Evolutionary conservation across 306 rosid genomes (phyloP).

Genomic region (Carpinus viminea): DNA sequence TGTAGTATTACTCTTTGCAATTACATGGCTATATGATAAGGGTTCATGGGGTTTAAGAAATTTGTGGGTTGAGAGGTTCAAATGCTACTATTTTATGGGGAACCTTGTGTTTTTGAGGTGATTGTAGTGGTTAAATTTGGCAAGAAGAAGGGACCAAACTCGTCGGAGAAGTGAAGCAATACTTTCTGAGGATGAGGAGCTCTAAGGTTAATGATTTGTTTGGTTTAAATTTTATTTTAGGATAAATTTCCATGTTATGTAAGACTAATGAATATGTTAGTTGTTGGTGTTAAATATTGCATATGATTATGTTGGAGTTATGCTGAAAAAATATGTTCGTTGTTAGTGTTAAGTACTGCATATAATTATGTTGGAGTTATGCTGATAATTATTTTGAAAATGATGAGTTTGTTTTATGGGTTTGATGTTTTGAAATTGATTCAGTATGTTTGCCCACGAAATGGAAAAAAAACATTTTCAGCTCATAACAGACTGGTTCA

Average conservation of each 20-base stretch:
- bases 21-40: no score
- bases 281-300: background rate
- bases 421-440: background rate
- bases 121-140: slow-evolving; percentile 55
- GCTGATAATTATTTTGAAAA: background rate
- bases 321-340: background rate
- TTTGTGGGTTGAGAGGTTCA: background rate
- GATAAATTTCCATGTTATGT: background rate
- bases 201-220: background rate
- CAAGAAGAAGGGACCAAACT: slow-evolving; percentile 65
- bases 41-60: no score
- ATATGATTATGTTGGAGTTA: background rate
- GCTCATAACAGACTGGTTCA: no score
- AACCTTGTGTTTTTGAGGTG: background rate
- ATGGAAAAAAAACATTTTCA: background rate
- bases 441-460: background rate
- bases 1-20: background rate
- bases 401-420: background rate
- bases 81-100: background rate
- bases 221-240: background rate
- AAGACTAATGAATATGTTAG: background rate
- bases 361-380: no score
- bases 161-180: slow-evolving; percentile 48
- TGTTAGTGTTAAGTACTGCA: background rate
- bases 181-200: background rate